Percentiles rank a stretch among this genome's conserved stretches.
Evolutionary conservation across 768 basidiomycete species (phyloP).

Genomic region (Auricularia sp.): DNA sequence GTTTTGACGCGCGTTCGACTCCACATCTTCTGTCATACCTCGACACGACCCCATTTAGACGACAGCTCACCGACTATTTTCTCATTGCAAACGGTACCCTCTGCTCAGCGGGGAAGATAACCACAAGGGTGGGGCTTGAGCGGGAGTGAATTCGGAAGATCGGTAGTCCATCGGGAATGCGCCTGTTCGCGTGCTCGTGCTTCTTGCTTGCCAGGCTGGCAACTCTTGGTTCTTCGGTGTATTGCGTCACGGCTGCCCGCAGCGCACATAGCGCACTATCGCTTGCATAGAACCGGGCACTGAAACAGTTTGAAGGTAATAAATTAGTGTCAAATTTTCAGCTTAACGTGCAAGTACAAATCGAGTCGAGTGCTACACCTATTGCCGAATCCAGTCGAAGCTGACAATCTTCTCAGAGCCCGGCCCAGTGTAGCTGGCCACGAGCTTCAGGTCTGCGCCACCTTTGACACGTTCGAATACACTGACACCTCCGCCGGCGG

Average conservation of each 20-base stretch:
- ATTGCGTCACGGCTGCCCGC: too few species aligned
- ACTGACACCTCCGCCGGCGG: constrained; percentile 46
- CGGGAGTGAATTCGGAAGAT: background rate
- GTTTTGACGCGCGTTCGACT: too few species aligned
- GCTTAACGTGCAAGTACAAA: too few species aligned
- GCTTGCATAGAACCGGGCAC: too few species aligned
- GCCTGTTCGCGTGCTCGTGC: background rate
- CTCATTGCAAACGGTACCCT: too few species aligned
- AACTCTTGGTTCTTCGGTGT: background rate
- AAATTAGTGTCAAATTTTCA: too few species aligned
- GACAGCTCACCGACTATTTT: too few species aligned
- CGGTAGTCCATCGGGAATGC: background rate
- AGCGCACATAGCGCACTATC: too few species aligned
- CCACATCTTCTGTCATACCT: too few species aligned
- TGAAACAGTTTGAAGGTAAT: too few species aligned
- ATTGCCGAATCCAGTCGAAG: background rate
- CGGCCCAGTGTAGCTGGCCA: constrained; percentile 38
- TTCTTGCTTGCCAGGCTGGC: background rate
- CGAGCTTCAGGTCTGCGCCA: constrained; percentile 40
- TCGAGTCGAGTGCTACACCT: too few species aligned
- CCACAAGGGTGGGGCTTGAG: background rate
- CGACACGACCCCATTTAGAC: too few species aligned
- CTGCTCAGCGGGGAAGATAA: background rate
- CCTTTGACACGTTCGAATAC: constrained; percentile 46
- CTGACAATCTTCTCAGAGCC: background rate